Evolutionary conservation across 2,329 filamentous ascomycete genomes (phyloP), one percentile per base, ranked within the genome.

Genomic region (Karstenula rhodostoma): DNA sequence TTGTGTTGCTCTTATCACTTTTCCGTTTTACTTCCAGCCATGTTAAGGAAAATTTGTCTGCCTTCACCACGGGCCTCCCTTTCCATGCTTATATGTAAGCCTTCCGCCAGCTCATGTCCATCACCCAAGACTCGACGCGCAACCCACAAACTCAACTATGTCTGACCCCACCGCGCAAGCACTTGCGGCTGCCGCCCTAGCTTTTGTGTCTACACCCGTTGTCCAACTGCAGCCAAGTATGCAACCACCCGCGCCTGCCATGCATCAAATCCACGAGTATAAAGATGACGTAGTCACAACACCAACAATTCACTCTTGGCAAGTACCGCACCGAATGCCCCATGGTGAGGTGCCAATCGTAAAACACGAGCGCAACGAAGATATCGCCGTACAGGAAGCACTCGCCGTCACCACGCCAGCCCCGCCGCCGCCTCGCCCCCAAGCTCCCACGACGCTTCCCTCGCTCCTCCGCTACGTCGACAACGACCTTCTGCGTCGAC

Each of bases 401-500:
- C 9, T 12, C 4, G 8, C 42, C 19, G n/a, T 23, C 19, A 23
- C 19, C 19, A 2, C 15, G 19, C 47, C 12, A 50, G 27, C 25
- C 13, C 7, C 27, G 1, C 27, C 15, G 27, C 17, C n/a, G 10
- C 29, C 19, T 50, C 27, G 12, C 8, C 29, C 8, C 7, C 29
- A 32, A 32, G 7, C 33, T 5, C 10, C 15, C 17, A 33, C 33
- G 1, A 19, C 40, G 4, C 35, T 67, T 5, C 66, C 65, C 4
- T 68, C 67, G 4, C 59, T 71, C 2, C 64, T 73, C 22, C 58
- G 56, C n/a, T 73, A 70, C 47, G 62, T 69, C 13, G 69, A 70
- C 57, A 56, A 65, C n/a, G 27, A 64, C 25, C 60, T 73, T 3
- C 57, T 68, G 58, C 62, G 37, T 23, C 22, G 19, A 27, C 37